Conservation (phyloP, 108 stramenopile species). For the Cyclotella choctawhatcheeana region DNA sequence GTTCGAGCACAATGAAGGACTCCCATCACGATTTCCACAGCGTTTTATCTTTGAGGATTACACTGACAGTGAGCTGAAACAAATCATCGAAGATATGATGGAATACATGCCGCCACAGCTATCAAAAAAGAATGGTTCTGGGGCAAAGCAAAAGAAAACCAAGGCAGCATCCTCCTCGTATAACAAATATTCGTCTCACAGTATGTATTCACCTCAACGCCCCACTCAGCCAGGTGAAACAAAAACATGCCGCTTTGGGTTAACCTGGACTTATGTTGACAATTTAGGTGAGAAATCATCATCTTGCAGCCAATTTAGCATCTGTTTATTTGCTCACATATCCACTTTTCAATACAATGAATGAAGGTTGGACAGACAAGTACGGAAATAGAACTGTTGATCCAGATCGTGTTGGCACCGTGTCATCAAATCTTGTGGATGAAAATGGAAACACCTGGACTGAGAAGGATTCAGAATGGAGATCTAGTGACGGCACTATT, state of each 20-base stretch:
- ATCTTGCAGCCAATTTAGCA: no score
- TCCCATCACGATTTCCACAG: conserved; percentile 24
- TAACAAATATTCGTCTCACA: no score
- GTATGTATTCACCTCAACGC: no score
- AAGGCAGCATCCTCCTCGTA: neutral
- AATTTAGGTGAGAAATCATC: no score
- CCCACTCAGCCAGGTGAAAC: neutral
- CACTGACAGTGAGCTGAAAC: conserved; percentile 20
- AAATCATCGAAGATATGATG: conserved; percentile 31
- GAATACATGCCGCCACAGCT: conserved; percentile 9
- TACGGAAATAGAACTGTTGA: conserved; percentile 37
- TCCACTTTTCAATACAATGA: no score
- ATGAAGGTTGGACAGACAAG: conserved; percentile 16
- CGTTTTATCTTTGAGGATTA: conserved; percentile 36
- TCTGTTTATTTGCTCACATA: no score
- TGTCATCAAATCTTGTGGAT: conserved; percentile 10
- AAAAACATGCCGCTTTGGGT: conserved; percentile 7
- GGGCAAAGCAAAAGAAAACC: conserved; percentile 11
- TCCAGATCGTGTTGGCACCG: conserved; percentile 19
- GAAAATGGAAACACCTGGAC: conserved; percentile 19
- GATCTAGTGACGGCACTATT: neutral
- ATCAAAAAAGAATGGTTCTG: neutral
- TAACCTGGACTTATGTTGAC: conserved; percentile 14
- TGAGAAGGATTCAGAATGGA: neutral
- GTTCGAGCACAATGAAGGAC: conserved; percentile 23